Evolutionary conservation across 768 basidiomycete species (phyloP), one percentile per base, ranked within the genome.

Genomic region (Tricholoma saponaceum): DNA sequence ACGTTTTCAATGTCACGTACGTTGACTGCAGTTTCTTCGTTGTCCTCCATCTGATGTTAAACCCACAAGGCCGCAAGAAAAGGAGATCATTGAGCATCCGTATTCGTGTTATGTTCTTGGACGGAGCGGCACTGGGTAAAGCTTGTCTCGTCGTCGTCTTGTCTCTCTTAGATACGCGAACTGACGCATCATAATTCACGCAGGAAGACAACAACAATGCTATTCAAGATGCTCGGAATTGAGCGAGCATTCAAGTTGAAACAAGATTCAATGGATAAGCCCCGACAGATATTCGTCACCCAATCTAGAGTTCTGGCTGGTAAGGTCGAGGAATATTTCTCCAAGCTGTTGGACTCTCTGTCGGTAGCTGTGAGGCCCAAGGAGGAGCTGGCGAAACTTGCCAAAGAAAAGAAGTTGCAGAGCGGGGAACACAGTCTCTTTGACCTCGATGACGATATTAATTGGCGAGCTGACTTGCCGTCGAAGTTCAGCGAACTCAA

Each of bases 121-220:
- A 0, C 74, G 87, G 23, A 87, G 87, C 63, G 87, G 87, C 2
- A 89, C 87, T 0, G 87, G 87, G 87, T 86, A 62, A 28, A 7
- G 59, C 57, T 1, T 8, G 39, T 53, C 37, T 32, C 12, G 2
- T 54, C 10, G 37, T 41, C 25, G 0, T 50, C 47, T 52, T 8
- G 13, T 20, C 22, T 0, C 7, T 4, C 35, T 25, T 39, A 13
- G 20, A 22, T 53, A 14, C 23, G 44, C 44, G 4, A 14, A 50
- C 16, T 50, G 47, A 30, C 16, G 20, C 20, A 37, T 53, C 33
- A 26, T 12, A 54, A 37, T 47, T 37, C 22, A 50, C 52, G 16
- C 60, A 87, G 87, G 0, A 88, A 88, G 75, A 89, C 86, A 0
- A 89, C 88, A 0, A 84, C 87, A 0, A 87, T 89, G 77, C 70